These are phyloP conservation scores for Penicillium lagena DNA, from an alignment of 495 filamentous ascomycete species.

Conservation along the genomic window DNA sequence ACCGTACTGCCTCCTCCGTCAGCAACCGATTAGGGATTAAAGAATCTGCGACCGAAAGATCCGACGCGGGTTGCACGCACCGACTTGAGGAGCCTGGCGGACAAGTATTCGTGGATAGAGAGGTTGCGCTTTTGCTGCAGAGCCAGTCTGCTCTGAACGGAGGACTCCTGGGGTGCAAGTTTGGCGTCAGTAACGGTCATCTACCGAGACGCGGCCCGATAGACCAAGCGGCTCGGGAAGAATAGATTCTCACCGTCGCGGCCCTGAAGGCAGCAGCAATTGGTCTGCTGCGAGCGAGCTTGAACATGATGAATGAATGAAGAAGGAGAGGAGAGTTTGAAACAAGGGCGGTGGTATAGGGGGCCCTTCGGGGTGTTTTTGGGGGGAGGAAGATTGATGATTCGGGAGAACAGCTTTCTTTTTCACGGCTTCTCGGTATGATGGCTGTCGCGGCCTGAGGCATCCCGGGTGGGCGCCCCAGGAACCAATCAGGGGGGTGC, in stretches of 20 bases:
- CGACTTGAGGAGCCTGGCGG: constrained; percentile 77
- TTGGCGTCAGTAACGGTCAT: constrained; percentile 16
- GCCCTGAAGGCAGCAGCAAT: constrained; percentile 60
- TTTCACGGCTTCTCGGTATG: constrained; percentile 28
- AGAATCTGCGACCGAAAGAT: constrained; percentile 12
- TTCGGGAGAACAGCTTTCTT: constrained; percentile 38
- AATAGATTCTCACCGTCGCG: constrained; percentile 44
- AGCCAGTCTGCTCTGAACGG: constrained; percentile 40
- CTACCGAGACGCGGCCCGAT: constrained; percentile 10
- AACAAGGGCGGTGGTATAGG: constrained; percentile 13
- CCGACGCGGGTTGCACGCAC: constrained; percentile 42
- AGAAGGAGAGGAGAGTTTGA: constrained; percentile 16
- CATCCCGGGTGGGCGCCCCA: background rate
- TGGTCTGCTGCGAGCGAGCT: constrained; percentile 62
- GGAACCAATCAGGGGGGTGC: constrained; percentile 20
- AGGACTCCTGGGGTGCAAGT: constrained; percentile 32
- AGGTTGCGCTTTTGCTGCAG: constrained; percentile 77
- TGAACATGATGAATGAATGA: constrained; percentile 56
- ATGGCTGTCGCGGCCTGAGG: background rate
- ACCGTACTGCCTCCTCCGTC: constrained; percentile 64
- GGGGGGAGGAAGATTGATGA: constrained; percentile 1
- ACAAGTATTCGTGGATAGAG: constrained; percentile 96
- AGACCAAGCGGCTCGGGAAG: constrained; percentile 3
- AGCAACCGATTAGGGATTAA: constrained; percentile 15
- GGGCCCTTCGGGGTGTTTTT: background rate